These are phyloP conservation scores for Rhododendron ferrugineum DNA, from an alignment of 148 eudicot species.

Conservation along the genomic window DNA sequence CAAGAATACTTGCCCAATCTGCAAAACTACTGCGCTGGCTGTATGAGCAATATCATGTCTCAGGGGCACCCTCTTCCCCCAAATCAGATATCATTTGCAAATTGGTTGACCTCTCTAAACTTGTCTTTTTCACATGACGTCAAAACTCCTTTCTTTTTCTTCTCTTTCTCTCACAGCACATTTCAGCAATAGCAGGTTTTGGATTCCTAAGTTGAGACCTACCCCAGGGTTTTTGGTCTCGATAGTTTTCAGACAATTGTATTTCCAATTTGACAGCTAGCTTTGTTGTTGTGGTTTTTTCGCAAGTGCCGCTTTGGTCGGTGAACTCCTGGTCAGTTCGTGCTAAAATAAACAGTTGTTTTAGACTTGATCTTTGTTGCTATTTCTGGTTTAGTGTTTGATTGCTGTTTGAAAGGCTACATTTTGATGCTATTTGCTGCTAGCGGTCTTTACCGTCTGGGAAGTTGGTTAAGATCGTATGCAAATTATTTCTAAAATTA, in stretches of 20 bases:
- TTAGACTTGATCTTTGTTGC: neutral
- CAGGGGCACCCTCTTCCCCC: neutral
- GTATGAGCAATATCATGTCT: neutral
- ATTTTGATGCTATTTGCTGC: neutral
- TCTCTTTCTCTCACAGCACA: neutral
- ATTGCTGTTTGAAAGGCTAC: neutral
- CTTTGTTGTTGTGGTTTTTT: neutral
- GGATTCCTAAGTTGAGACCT: neutral
- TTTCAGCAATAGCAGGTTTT: neutral
- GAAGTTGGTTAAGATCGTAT: neutral
- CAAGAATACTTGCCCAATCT: conserved; percentile 28
- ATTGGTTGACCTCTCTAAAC: neutral
- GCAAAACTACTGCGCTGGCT: neutral
- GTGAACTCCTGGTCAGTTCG: neutral
- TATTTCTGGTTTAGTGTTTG: neutral
- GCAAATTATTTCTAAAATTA: neutral
- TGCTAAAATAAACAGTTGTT: neutral
- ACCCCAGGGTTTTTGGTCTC: neutral
- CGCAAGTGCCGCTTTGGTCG: neutral
- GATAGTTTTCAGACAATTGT: neutral
- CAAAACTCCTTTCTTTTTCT: neutral
- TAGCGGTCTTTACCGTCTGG: neutral
- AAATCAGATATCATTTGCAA: neutral
- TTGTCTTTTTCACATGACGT: neutral
- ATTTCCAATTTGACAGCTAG: neutral